A percentile compares a stretch with the other conserved stretches of the same genome.
phyloP scores from a whole-genome alignment of 768 basidiomycete genomes.

The Tulasnella calospora region DNA sequence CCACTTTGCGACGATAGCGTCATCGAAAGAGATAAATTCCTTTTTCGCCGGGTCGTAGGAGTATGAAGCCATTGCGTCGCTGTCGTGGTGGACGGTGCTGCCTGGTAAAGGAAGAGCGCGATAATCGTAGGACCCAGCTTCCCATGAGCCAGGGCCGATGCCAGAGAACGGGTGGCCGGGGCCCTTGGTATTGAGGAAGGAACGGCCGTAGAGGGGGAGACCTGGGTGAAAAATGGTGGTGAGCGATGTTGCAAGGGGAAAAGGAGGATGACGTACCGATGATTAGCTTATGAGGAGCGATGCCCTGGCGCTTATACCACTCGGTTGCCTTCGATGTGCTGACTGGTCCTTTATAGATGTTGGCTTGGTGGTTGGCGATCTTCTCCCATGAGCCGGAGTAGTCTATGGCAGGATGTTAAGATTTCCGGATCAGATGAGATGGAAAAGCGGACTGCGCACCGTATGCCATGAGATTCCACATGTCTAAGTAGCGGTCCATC shows the following conservation, averaged over 20 bases:
- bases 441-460: not conserved
- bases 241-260: not conserved
- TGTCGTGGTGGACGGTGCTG: constrained; percentile 60
- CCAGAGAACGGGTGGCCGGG: constrained; percentile 77
- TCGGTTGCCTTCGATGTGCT: constrained; percentile 60
- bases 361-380: constrained; percentile 66
- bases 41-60: constrained; percentile 65
- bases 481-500: constrained; percentile 85
- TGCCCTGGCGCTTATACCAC: constrained; percentile 67
- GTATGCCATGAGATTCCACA: constrained; percentile 92
- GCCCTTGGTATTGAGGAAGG: constrained; percentile 80
- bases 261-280: constrained; percentile 44
- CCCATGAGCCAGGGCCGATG: constrained; percentile 85
- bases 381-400: constrained; percentile 47
- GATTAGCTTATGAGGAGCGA: constrained; percentile 73
- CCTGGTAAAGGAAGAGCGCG: constrained; percentile 78
- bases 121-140: constrained; percentile 78
- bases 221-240: constrained; percentile 36
- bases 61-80: constrained; percentile 70
- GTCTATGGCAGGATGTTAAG: constrained; percentile 24
- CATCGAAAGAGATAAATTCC: constrained; percentile 84
- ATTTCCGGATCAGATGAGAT: not conserved
- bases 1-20: constrained; percentile 57
- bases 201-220: constrained; percentile 88
- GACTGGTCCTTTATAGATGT: constrained; percentile 63